Conservation (phyloP, 2,329 filamentous ascomycete species). For the Fusarium decemcellulare region DNA sequence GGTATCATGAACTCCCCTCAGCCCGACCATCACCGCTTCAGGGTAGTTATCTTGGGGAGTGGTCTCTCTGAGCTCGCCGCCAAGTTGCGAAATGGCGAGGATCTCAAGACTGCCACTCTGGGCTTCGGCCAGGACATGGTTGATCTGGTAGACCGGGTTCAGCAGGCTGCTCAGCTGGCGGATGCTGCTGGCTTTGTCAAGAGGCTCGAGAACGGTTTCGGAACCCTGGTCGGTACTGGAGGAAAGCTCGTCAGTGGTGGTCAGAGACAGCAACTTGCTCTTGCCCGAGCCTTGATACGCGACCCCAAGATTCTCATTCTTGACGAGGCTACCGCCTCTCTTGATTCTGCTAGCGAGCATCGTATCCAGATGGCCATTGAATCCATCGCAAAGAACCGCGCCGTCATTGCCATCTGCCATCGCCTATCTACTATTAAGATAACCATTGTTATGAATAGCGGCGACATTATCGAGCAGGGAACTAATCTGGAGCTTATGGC, state of each 20-base stretch:
- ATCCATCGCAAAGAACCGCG: conserved; percentile 65
- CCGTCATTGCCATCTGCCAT: conserved; percentile 77
- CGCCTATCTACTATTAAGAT: conserved; percentile 73
- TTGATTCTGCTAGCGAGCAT: conserved; percentile 71
- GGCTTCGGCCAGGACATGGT: conserved; percentile 58
- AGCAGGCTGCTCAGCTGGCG: conserved; percentile 68
- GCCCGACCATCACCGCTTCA: conserved; percentile 57
- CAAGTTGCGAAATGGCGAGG: conserved; percentile 65
- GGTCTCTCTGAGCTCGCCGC: conserved; percentile 65
- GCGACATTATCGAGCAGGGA: conserved; percentile 74
- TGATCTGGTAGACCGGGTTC: conserved; percentile 66
- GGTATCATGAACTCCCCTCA: conserved; percentile 62
- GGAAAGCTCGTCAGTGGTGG: conserved; percentile 71
- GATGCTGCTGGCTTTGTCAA: conserved; percentile 71
- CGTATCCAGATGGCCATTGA: conserved; percentile 67
- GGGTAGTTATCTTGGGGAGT: conserved; percentile 62
- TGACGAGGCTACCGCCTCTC: conserved; percentile 73
- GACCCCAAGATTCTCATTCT: conserved; percentile 71
- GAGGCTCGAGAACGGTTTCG: conserved; percentile 67
- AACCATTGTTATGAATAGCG: conserved; percentile 73
- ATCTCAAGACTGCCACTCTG: conserved; percentile 61
- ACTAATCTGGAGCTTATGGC: conserved; percentile 72
- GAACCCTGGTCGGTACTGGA: conserved; percentile 66
- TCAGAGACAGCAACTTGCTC: conserved; percentile 72
- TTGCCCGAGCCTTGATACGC: conserved; percentile 70